Evolutionary conservation across 2,329 filamentous ascomycete genomes (phyloP).

Genomic region (Fusarium pilosicola): DNA sequence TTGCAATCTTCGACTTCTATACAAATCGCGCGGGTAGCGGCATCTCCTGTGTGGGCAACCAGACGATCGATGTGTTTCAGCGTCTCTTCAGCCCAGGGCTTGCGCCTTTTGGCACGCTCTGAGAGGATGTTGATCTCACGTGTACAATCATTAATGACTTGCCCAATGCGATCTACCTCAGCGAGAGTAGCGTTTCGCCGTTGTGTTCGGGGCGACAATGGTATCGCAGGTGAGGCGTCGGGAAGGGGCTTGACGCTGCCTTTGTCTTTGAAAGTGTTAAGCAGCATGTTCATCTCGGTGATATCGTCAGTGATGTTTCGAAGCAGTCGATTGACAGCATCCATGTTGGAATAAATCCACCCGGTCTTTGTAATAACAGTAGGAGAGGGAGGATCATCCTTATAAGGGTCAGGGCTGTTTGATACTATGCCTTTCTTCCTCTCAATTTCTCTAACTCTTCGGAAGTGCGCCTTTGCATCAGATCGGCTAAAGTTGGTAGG

Average conservation of each 20-base stretch:
- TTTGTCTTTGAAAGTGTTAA: not conserved
- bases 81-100: not conserved
- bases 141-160: not conserved
- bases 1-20: slow-evolving; percentile 9
- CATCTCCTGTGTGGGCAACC: not conserved
- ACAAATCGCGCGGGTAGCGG: not conserved
- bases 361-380: slow-evolving; percentile 1
- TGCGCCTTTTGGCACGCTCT: not conserved
- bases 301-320: not conserved
- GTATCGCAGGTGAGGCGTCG: not conserved
- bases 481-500: not conserved
- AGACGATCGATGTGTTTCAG: not conserved
- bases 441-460: not conserved
- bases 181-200: not conserved
- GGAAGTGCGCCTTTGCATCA: not conserved
- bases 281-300: not conserved
- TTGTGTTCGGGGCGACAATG: slow-evolving; percentile 4
- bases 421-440: not conserved
- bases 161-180: slow-evolving; percentile 14
- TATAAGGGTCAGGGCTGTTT: not conserved
- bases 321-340: slow-evolving; percentile 10
- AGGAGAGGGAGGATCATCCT: not conserved
- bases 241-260: not conserved
- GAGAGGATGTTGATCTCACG: not conserved
- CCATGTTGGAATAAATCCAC: slow-evolving; percentile 14